Evolutionary conservation across 345 rosid genomes (phyloP).

Genomic region (Citropsis articulata): DNA sequence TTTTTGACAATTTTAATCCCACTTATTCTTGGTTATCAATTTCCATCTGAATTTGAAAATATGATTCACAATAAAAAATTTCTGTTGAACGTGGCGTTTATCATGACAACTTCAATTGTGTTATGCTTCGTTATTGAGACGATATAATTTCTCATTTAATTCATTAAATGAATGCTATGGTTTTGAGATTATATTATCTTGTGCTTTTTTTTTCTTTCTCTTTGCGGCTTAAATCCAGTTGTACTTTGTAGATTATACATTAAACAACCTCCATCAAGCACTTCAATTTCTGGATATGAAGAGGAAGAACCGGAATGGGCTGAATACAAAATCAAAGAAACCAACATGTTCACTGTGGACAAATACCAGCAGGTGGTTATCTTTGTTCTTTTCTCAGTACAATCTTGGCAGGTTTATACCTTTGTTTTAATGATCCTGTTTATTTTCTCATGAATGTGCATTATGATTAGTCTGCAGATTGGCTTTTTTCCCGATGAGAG

Average conservation of each 20-base stretch:
- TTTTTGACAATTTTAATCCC: too few species aligned
- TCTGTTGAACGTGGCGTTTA: background rate
- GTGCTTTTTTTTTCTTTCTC: background rate
- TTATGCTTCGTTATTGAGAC: background rate
- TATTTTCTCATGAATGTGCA: conserved; percentile 42
- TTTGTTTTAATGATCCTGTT: conserved; percentile 6
- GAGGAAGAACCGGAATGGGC: conserved; percentile 85
- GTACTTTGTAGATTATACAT: conserved; percentile 61
- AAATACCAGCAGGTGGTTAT: conserved; percentile 79
- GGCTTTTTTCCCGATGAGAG: conserved; percentile 74
- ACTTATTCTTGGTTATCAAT: too few species aligned
- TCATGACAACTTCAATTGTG: background rate
- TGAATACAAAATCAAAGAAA: conserved; percentile 89
- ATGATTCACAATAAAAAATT: background rate
- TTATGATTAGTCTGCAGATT: conserved; percentile 81
- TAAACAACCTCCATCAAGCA: conserved; percentile 62
- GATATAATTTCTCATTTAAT: too few species aligned
- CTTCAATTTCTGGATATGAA: conserved; percentile 47
- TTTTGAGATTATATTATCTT: background rate
- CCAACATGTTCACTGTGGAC: conserved; percentile 90
- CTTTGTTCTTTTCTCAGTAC: background rate
- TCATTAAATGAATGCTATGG: background rate
- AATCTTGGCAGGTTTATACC: background rate
- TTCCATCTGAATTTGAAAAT: background rate
- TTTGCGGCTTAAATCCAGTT: background rate